A percentile compares a stretch with the other conserved stretches of the same genome.
Conservation (phyloP, 148 eudicot genomes). For the Selenicereus undatus region DNA sequence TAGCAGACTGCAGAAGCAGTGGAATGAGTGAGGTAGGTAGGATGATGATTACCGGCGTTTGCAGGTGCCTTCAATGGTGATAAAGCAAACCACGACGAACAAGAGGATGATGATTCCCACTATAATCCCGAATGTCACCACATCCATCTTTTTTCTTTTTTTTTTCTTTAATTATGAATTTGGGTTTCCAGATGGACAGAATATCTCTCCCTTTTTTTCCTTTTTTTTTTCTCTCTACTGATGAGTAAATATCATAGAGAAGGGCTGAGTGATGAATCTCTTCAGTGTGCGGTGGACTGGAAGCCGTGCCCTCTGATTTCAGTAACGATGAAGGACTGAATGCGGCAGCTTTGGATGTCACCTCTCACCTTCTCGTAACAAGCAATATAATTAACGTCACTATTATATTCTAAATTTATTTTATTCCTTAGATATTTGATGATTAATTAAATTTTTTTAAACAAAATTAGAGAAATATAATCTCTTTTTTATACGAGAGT, state of each 20-base stretch:
- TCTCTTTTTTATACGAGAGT: no score
- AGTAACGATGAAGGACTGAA: no score
- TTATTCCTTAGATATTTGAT: no score
- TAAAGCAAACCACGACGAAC: constrained; percentile 54
- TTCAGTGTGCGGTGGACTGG: neutral
- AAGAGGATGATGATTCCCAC: constrained; percentile 67
- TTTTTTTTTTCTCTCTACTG: neutral
- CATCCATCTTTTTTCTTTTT: constrained; percentile 45
- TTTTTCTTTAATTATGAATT: neutral
- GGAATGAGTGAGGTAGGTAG: constrained; percentile 3
- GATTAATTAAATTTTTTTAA: no score
- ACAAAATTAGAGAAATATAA: no score
- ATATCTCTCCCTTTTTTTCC: no score
- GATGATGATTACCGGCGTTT: constrained; percentile 45
- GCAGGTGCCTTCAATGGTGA: constrained; percentile 78
- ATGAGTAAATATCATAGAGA: neutral
- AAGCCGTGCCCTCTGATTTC: no score
- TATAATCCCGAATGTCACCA: constrained; percentile 67
- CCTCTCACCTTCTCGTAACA: neutral
- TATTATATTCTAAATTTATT: no score
- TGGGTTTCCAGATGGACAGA: no score
- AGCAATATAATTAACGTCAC: no score
- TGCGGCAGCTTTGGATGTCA: neutral
- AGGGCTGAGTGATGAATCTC: neutral
- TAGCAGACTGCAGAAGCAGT: neutral